These are phyloP conservation scores for Neurospora crassa DNA, from an alignment of 2,329 filamentous ascomycete genomes.

Conservation along the genomic window DNA sequence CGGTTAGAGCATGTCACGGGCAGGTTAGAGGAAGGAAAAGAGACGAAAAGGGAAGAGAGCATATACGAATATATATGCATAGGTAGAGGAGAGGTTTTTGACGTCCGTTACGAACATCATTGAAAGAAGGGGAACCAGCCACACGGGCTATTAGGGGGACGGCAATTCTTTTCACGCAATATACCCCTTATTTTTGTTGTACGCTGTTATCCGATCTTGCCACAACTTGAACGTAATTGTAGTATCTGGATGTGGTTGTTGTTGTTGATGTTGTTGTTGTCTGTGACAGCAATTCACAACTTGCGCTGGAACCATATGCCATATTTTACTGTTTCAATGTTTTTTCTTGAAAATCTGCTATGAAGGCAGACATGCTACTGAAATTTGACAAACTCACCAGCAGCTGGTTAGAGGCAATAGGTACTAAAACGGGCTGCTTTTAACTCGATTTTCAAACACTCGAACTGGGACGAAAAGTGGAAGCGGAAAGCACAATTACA, in stretches of 20 bases:
- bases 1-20: background rate
- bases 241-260: background rate
- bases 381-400: background rate
- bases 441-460: background rate
- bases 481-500: no score
- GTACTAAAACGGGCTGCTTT: background rate
- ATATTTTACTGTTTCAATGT: background rate
- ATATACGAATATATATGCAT: background rate
- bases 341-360: background rate
- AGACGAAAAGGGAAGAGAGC: background rate
- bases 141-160: background rate
- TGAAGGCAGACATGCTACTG: background rate
- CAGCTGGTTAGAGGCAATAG: background rate
- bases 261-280: no score
- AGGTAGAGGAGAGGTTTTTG: constrained; percentile 7
- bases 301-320: background rate
- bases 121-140: constrained; percentile 1
- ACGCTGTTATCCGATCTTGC: background rate
- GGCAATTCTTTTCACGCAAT: constrained; percentile 2
- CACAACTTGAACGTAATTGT: background rate
- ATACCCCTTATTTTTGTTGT: constrained; percentile 11
- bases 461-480: background rate
- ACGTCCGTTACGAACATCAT: constrained; percentile 8
- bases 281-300: background rate
- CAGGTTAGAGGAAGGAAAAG: background rate